A percentile compares a stretch with the other conserved stretches of the same genome.
These are phyloP conservation scores for Sergeia podlipaevii DNA, from an alignment of 208 protist species.

Conservation along the genomic window DNA sequence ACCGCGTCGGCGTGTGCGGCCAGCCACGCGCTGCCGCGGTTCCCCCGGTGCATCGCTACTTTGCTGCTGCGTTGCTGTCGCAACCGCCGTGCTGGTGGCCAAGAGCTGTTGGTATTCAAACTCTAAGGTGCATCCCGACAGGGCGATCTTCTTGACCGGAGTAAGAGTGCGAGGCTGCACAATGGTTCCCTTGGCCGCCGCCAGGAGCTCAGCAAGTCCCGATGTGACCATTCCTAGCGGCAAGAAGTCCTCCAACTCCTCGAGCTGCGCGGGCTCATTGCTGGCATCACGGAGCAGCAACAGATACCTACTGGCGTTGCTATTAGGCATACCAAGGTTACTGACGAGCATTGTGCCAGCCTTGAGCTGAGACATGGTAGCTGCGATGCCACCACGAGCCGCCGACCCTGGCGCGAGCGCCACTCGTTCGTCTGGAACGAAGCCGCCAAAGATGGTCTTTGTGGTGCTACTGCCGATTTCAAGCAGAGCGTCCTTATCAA, in stretches of 20 bases:
- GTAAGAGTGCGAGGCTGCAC: constrained; percentile 67
- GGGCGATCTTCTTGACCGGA: constrained; percentile 40
- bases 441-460: constrained; percentile 76
- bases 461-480: constrained; percentile 85
- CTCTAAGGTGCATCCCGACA: constrained; percentile 34
- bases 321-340: constrained; percentile 64
- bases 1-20: constrained; percentile 49
- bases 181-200: constrained; percentile 15
- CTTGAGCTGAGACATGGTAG: constrained; percentile 35
- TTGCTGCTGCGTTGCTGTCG: not conserved
- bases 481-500: constrained; percentile 54
- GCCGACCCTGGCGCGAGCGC: constrained; percentile 5
- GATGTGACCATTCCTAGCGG: constrained; percentile 54
- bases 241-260: constrained; percentile 35
- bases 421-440: constrained; percentile 49
- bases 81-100: not conserved
- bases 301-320: constrained; percentile 76
- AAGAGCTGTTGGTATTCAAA: constrained; percentile 23
- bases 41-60: not conserved
- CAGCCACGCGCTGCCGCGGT: constrained; percentile 27
- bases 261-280: not conserved
- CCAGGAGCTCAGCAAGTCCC: constrained; percentile 46
- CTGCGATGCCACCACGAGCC: constrained; percentile 12
- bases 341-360: constrained; percentile 61
- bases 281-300: constrained; percentile 43